Conservation (phyloP, 805 yeast genomes). For the Yarrowia deformans region DNA sequence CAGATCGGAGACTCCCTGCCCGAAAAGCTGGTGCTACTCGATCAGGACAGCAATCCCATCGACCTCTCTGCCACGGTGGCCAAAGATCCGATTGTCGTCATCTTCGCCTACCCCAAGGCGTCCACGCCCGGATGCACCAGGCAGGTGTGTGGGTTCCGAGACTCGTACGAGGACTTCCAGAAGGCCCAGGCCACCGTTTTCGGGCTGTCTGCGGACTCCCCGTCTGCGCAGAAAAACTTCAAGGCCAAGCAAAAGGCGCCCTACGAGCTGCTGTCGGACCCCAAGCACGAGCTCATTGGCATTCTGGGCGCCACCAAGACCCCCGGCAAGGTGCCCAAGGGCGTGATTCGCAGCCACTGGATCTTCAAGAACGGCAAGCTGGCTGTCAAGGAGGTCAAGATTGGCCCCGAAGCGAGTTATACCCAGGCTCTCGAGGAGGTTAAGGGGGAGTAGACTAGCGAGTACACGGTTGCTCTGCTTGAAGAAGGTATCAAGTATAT, state of each 20-base stretch:
- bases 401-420: constrained; percentile 55
- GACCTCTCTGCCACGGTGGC: constrained; percentile 55
- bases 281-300: constrained; percentile 70
- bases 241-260: constrained; percentile 74
- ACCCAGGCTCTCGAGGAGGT: constrained; percentile 46
- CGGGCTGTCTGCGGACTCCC: constrained; percentile 86
- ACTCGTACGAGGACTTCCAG: constrained; percentile 61
- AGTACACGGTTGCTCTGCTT: too few relatives aligned
- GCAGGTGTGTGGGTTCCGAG: constrained; percentile 90
- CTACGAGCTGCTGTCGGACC: constrained; percentile 79
- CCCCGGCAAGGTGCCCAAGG: constrained; percentile 57
- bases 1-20: constrained; percentile 73
- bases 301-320: constrained; percentile 82
- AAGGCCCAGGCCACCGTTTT: constrained; percentile 64
- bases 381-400: constrained; percentile 58
- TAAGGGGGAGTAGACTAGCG: constrained; percentile 6
- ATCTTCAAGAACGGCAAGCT: constrained; percentile 80
- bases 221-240: constrained; percentile 77
- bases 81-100: constrained; percentile 55
- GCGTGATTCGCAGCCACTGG: constrained; percentile 91
- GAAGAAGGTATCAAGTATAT: too few relatives aligned
- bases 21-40: constrained; percentile 59
- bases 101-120: constrained; percentile 84
- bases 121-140: constrained; percentile 96
- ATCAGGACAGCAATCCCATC: constrained; percentile 74